These are phyloP conservation scores for Boletus reticuloceps DNA, from an alignment of 768 basidiomycete species.

Conservation along the genomic window DNA sequence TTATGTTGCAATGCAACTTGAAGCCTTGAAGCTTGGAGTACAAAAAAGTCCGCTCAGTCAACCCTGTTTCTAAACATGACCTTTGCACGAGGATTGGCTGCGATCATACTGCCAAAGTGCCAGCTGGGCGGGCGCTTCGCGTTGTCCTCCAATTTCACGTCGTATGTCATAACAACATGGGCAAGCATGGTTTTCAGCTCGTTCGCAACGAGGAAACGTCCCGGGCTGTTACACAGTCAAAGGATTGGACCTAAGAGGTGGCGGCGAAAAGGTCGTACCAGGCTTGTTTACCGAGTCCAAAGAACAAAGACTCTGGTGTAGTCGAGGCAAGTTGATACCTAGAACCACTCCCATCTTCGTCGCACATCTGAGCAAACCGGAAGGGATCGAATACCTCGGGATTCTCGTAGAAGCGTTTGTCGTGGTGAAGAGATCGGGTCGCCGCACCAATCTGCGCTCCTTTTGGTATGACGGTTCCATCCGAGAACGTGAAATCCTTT, in stretches of 20 bases:
- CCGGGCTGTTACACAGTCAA: not conserved
- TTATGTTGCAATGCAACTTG: too few species aligned
- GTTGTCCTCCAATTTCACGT: not conserved
- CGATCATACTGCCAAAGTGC: not conserved
- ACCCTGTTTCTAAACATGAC: not conserved
- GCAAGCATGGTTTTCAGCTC: not conserved
- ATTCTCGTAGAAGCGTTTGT: conserved; percentile 2
- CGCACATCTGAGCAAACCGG: not conserved
- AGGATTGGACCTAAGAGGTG: too few species aligned
- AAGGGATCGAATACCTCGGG: not conserved
- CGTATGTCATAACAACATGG: not conserved
- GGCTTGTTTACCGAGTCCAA: conserved; percentile 31
- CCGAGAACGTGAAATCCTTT: conserved; percentile 35
- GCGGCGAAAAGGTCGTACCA: not conserved
- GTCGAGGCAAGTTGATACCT: conserved; percentile 28
- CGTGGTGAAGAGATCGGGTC: not conserved
- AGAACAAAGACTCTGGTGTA: conserved; percentile 31
- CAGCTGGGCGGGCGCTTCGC: not conserved
- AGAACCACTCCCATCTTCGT: not conserved
- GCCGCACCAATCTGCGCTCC: not conserved
- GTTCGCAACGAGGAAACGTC: not conserved
- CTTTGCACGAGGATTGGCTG: not conserved
- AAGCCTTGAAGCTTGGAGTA: not conserved
- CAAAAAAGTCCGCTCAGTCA: not conserved
- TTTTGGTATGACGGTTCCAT: conserved; percentile 26